A percentile compares a stretch with the other conserved stretches of the same genome.
These are phyloP conservation scores for Sicyos edulis DNA, from an alignment of 306 rosid genomes.

Conservation along the genomic window DNA sequence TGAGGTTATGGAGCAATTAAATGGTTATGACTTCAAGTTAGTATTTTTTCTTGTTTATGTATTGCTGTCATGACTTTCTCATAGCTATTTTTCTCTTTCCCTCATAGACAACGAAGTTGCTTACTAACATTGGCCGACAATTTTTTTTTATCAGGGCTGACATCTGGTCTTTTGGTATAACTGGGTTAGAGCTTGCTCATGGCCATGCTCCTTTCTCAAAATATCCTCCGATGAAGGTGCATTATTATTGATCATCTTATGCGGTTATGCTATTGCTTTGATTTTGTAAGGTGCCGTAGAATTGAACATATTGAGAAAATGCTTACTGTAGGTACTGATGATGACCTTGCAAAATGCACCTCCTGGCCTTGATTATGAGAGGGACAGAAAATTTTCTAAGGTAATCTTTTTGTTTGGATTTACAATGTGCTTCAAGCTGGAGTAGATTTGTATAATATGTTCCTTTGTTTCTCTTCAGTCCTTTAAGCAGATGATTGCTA, in stretches of 20 bases:
- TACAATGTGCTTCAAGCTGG: neutral
- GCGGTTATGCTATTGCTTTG: constrained; percentile 20
- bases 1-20: constrained; percentile 93
- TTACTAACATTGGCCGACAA: constrained; percentile 26
- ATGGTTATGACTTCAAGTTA: constrained; percentile 89
- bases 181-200: constrained; percentile 93
- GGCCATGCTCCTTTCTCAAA: constrained; percentile 97
- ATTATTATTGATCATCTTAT: constrained; percentile 22
- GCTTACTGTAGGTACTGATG: constrained; percentile 59
- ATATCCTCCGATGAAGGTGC: constrained; percentile 94
- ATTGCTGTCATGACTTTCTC: neutral
- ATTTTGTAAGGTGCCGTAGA: constrained; percentile 22
- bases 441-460: constrained; percentile 8
- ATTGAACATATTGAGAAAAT: constrained; percentile 23
- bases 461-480: constrained; percentile 40
- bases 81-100: neutral
- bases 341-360: constrained; percentile 95
- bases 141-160: constrained; percentile 55
- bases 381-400: constrained; percentile 71
- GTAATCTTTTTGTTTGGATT: constrained; percentile 31
- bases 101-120: neutral
- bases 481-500: constrained; percentile 86
- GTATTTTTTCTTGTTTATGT: constrained; percentile 19
- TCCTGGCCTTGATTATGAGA: constrained; percentile 83
- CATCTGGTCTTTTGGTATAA: constrained; percentile 98